Evolutionary conservation across 208 protist genomes (phyloP).

Genomic region (Strigomonas galati): DNA sequence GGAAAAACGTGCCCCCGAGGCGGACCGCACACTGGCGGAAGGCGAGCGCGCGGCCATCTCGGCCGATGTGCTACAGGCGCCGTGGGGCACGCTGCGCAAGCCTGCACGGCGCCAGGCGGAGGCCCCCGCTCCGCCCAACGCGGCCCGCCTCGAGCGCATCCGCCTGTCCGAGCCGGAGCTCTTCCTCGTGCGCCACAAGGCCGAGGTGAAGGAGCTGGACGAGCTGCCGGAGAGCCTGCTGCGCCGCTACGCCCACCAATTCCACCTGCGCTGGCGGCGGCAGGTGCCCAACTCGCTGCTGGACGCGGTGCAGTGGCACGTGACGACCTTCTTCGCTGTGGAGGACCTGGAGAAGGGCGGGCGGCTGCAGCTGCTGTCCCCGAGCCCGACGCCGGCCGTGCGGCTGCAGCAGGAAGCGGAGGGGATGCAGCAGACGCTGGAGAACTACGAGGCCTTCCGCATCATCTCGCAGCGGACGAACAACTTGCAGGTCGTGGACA

Average conservation of each 20-base stretch:
- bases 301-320: slow-evolving; percentile 84
- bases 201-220: slow-evolving; percentile 64
- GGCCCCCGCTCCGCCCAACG: slow-evolving; percentile 17
- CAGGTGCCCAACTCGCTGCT: slow-evolving; percentile 63
- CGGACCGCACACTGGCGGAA: slow-evolving; percentile 44
- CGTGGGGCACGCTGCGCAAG: slow-evolving; percentile 84
- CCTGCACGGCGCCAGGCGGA: slow-evolving; percentile 24
- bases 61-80: slow-evolving; percentile 73
- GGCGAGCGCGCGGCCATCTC: slow-evolving; percentile 40
- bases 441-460: slow-evolving; percentile 85
- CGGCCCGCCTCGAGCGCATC: slow-evolving; percentile 61
- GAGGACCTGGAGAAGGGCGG: slow-evolving; percentile 19
- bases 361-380: slow-evolving; percentile 5
- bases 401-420: slow-evolving; percentile 67
- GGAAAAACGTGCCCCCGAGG: not conserved
- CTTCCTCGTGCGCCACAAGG: slow-evolving; percentile 54
- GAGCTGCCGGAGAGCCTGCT: slow-evolving; percentile 79
- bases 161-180: slow-evolving; percentile 62
- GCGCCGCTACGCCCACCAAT: slow-evolving; percentile 85
- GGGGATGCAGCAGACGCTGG: slow-evolving; percentile 75
- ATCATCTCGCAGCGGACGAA: slow-evolving; percentile 86
- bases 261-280: slow-evolving; percentile 74
- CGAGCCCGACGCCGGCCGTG: slow-evolving; percentile 61
- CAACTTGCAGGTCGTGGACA: slow-evolving; percentile 89
- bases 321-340: slow-evolving; percentile 50